Percentiles rank a stretch among this genome's conserved stretches.
phyloP scores from a whole-genome alignment of 257 asterid species.

The Orobanche coerulescens region DNA sequence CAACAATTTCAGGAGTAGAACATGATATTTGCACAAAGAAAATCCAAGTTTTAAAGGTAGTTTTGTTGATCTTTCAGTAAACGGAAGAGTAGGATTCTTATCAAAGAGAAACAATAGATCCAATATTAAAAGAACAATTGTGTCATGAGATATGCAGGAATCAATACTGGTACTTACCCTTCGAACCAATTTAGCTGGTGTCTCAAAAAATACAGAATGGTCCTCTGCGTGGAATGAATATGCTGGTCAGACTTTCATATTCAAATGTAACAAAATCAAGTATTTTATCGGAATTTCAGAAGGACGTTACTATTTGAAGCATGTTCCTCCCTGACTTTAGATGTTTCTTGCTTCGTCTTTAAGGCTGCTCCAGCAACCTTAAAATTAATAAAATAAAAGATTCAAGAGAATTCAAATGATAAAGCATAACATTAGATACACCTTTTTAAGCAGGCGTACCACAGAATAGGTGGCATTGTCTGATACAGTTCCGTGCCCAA shows the following conservation, averaged over 20 bases:
- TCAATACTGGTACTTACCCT: slow-evolving; percentile 49
- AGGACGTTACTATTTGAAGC: slow-evolving; percentile 42
- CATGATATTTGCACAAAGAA: slow-evolving; percentile 13
- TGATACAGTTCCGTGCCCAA: slow-evolving; percentile 31
- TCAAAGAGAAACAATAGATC: neutral
- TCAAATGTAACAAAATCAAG: slow-evolving; percentile 15
- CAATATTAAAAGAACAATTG: neutral
- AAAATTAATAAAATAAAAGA: slow-evolving; percentile 20
- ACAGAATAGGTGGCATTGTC: slow-evolving; percentile 35
- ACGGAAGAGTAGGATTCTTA: slow-evolving; percentile 6
- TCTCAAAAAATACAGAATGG: slow-evolving; percentile 41
- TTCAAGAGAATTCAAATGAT: slow-evolving; percentile 21
- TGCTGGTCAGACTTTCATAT: slow-evolving; percentile 18
- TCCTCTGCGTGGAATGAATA: slow-evolving; percentile 42
- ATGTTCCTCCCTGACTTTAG: slow-evolving; percentile 36
- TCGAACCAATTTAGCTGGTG: slow-evolving; percentile 52
- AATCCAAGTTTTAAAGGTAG: neutral
- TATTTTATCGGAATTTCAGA: slow-evolving; percentile 1
- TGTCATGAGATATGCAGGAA: neutral
- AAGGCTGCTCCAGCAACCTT: slow-evolving; percentile 37
- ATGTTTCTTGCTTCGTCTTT: slow-evolving; percentile 36
- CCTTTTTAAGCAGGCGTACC: slow-evolving; percentile 35
- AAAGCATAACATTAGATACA: slow-evolving; percentile 13
- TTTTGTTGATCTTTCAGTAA: neutral
- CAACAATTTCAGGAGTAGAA: slow-evolving; percentile 5